Evolutionary conservation across 352 stramenopile species (phyloP).

Genomic region (Achlya hypogyna): DNA sequence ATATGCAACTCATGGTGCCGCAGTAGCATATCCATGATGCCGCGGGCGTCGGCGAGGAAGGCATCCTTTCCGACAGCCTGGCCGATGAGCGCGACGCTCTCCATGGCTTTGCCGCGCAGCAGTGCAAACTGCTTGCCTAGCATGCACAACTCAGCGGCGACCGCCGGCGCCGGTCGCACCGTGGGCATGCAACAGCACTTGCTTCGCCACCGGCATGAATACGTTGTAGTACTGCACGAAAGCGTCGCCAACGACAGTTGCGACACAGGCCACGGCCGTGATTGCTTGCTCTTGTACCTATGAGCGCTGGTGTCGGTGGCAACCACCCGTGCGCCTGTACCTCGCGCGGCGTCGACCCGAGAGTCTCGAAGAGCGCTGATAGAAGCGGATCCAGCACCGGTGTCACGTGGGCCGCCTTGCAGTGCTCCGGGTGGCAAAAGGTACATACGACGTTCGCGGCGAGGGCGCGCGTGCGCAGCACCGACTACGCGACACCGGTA

Average conservation of each 20-base stretch:
- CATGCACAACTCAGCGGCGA: background rate
- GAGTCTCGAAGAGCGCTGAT: slow-evolving; percentile 68
- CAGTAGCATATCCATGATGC: slow-evolving; percentile 83
- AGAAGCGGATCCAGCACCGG: slow-evolving; percentile 59
- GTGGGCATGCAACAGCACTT: slow-evolving; percentile 64
- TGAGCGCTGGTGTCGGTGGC: background rate
- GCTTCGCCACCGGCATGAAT: slow-evolving; percentile 81
- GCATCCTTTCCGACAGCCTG: slow-evolving; percentile 80
- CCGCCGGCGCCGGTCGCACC: background rate
- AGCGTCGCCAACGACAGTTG: slow-evolving; percentile 70
- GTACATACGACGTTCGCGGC: slow-evolving; percentile 75
- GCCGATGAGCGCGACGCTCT: slow-evolving; percentile 81
- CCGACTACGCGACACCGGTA: slow-evolving; percentile 24
- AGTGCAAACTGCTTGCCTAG: slow-evolving; percentile 66
- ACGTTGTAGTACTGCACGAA: slow-evolving; percentile 79
- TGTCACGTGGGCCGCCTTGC: slow-evolving; percentile 65
- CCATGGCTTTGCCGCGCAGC: slow-evolving; percentile 80
- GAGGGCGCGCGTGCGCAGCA: slow-evolving; percentile 64
- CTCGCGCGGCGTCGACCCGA: slow-evolving; percentile 64
- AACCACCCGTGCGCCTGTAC: background rate
- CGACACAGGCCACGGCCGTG: slow-evolving; percentile 74
- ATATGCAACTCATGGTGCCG: slow-evolving; percentile 38
- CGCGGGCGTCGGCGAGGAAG: slow-evolving; percentile 66
- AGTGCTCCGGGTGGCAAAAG: slow-evolving; percentile 80
- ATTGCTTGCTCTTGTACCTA: slow-evolving; percentile 80